Base-by-base conservation (phyloP, 1,284 basidiomycete species). In the Sanghuangporus weigelae region DNA sequence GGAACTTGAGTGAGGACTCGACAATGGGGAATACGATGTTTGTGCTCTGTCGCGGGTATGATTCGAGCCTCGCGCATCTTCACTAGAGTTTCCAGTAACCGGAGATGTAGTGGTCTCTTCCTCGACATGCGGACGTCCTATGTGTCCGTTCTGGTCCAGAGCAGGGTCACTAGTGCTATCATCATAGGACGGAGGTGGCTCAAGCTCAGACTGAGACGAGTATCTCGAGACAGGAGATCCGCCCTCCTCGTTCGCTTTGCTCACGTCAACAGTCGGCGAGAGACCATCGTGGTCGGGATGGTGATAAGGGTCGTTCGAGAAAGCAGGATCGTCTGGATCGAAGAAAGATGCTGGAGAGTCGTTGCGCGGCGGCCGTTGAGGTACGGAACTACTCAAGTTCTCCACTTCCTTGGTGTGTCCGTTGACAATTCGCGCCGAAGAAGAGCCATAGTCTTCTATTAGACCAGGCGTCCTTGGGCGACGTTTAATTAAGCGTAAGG, bases 241-340 rank as follows among this genome's bases (percentile, higher is more conserved):
- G 16, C 23, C 36, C 16, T 49, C 49, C 44, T n/a, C 21, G 21
- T 46, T 19, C 16, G 16, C 44, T 46, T 46, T 46, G 42, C 23
- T 23, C 26, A 35, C 12, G 7, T 8, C 21, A 21, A n/a, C 35
- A 21, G 7, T 40, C 26, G 48, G 48, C 57, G 57, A 48, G n/a
- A 36, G 16, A 68, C 69, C 70, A 73, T 73, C 63, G 70, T 69
- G 68, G 64, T 73, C 68, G 6, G 74, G 76, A 65, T 77, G 76
- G 54, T 63, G 62, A 50, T 64, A 66, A 36, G 75, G 75, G 69
- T 77, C 74, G 46, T 65, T 63, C 36, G 76, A 74, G 70, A 77
- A 78, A 14, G 76, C 75, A 40, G 75, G 76, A 66, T 78, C 76
- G 55, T 73, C 63, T 62, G 53, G 10, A 44, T 56, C 40, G 21